Evolutionary conservation across 179 eudicot species (phyloP), one percentile per base, ranked within the genome.

Genomic region (Spergularia azorica): DNA sequence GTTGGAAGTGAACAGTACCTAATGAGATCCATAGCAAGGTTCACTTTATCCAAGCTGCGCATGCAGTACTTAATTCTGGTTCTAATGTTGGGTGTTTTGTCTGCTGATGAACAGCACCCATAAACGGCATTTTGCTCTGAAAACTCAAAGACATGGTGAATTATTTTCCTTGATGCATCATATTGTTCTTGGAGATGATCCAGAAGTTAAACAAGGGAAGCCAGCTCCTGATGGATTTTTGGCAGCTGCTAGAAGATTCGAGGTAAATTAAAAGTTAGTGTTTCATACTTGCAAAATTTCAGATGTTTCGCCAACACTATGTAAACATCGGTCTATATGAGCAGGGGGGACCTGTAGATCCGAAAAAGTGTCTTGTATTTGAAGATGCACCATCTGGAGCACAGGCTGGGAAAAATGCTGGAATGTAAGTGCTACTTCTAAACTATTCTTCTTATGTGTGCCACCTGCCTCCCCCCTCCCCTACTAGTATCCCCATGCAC

Each of bases 331-430:
- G 50, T 38, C 20, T 79, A 63, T 67, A 62, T 74, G 74, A 77
- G 80, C 91, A 95, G 97, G 96, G 92, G 56, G 95, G 90, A 81
- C 88, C 92, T 12, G 73, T 92, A 46, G 91, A 92, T 81, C 87
- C 96, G 17, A 64, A 80, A 52, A 87, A 74, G 58, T 80, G 87
- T 75, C 93, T 95, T 83, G 96, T 95, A 65, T 95, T 95, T 79
- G 97, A 95, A 86, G 98, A 95, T 82, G 98, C 98, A 54, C 98
- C 98, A 17, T 71, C 92, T 51, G 98, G 97, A 66, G 97, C 86
- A 65, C 84, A 83, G 76, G 98, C 97, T 78, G 98, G 93, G 63
- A 95, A 93, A 83, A 91, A 88, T 84, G 97, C 98, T 79, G 95
- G 92, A 76, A 93, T 93, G 98, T 95, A 85, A 91, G 97, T 88